A percentile compares a stretch with the other conserved stretches of the same genome.
These are phyloP conservation scores for Inonotus obliquus DNA, from an alignment of 1,284 basidiomycete genomes.

Conservation along the genomic window DNA sequence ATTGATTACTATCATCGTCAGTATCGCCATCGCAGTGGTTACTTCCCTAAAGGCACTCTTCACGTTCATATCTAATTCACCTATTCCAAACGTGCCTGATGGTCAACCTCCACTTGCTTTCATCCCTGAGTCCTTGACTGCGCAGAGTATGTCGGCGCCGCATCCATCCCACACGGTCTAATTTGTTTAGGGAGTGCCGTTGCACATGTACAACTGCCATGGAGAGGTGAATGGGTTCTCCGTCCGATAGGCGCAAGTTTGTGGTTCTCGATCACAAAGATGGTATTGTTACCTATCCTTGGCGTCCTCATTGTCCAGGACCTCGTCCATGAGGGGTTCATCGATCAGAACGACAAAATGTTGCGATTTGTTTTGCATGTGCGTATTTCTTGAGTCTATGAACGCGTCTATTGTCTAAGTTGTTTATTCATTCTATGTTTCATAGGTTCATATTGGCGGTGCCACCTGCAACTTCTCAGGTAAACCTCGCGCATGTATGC, in stretches of 20 bases:
- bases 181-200: conserved; percentile 73
- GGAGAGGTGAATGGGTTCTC: conserved; percentile 39
- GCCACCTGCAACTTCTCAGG: conserved; percentile 60
- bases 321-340: conserved; percentile 45
- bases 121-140: conserved; percentile 55
- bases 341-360: conserved; percentile 53
- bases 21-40: conserved; percentile 63
- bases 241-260: conserved; percentile 66
- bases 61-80: conserved; percentile 42
- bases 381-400: conserved; percentile 24
- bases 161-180: conserved; percentile 69
- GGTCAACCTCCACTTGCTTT: conserved; percentile 74
- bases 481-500: conserved; percentile 62
- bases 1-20: conserved; percentile 59
- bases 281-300: conserved; percentile 65
- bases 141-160: conserved; percentile 57
- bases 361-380: conserved; percentile 72
- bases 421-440: neutral
- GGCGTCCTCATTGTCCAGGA: conserved; percentile 63
- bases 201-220: conserved; percentile 57
- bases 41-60: conserved; percentile 71
- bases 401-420: neutral
- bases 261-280: conserved; percentile 55
- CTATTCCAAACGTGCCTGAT: conserved; percentile 65
- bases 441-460: conserved; percentile 58